Conservation (phyloP, 208 protist genomes). For the Wallacemonas sp. region DNA sequence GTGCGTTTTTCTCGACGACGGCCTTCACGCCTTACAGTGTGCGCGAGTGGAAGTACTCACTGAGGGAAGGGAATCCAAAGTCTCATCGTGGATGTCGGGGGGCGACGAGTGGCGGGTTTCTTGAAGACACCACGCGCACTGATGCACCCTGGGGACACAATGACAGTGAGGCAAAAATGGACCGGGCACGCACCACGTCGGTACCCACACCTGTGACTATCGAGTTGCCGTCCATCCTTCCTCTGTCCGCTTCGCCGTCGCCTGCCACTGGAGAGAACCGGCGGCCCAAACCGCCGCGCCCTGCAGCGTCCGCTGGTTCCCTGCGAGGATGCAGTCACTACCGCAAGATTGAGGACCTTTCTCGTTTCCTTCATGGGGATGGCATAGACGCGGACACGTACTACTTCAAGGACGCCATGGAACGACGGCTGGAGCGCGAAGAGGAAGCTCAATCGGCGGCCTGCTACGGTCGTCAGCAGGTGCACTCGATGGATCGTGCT, state of each 20-base stretch:
- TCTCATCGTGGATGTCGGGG: not conserved
- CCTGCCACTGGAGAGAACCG: too few species aligned
- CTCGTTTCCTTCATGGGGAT: constrained; percentile 17
- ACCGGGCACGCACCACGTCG: too few species aligned
- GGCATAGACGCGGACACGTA: constrained; percentile 12
- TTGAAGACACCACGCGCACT: not conserved
- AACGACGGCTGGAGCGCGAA: constrained; percentile 19
- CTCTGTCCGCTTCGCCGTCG: not conserved
- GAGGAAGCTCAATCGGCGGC: not conserved
- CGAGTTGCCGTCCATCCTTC: not conserved
- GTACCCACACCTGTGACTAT: too few species aligned
- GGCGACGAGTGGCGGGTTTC: not conserved
- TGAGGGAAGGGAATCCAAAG: not conserved
- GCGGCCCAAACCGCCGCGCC: not conserved
- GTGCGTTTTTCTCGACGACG: constrained; percentile 6
- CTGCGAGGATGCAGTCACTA: constrained; percentile 15
- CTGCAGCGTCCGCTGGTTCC: not conserved
- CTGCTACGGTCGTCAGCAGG: not conserved
- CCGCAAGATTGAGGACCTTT: constrained; percentile 35
- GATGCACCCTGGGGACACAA: too few species aligned
- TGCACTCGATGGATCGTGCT: constrained; percentile 8
- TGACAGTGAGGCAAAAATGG: too few species aligned
- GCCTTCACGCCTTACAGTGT: constrained; percentile 14
- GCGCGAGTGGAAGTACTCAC: constrained; percentile 9
- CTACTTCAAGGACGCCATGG: constrained; percentile 42